A percentile compares a stretch with the other conserved stretches of the same genome.
Evolutionary conservation across 2,329 filamentous ascomycete species (phyloP).

Genomic region (Epichloe scottii): DNA sequence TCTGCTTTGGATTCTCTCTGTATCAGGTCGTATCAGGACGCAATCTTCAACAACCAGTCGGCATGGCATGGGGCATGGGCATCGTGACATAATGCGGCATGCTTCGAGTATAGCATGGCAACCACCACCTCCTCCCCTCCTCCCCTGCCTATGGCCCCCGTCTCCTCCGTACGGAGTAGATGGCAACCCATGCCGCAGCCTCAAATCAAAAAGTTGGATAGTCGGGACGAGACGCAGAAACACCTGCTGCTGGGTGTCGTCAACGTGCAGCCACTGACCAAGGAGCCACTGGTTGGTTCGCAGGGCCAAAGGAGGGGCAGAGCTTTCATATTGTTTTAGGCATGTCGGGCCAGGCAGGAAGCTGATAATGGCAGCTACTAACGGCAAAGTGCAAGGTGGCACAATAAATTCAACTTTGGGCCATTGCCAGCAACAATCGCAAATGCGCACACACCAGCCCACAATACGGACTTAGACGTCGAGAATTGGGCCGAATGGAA

Average conservation of each 20-base stretch:
- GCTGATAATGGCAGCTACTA: neutral
- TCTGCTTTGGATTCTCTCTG: neutral
- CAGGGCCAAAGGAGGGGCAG: neutral
- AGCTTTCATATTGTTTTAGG: neutral
- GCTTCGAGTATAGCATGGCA: neutral
- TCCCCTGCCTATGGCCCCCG: no score
- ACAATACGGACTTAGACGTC: no score
- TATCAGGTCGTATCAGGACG: no score
- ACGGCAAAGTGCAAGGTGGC: neutral
- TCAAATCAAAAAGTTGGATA: constrained; percentile 6
- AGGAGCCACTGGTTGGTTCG: neutral
- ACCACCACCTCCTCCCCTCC: neutral
- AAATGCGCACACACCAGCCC: no score
- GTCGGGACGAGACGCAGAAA: constrained; percentile 8
- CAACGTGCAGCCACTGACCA: constrained; percentile 12
- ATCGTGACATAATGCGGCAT: neutral
- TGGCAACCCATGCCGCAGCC: neutral
- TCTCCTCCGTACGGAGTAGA: no score
- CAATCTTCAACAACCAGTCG: no score
- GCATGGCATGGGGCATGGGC: neutral
- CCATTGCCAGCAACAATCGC: neutral
- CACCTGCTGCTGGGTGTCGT: constrained; percentile 11
- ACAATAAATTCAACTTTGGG: neutral
- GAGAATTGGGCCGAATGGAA: neutral
- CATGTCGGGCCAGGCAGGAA: neutral